These are phyloP conservation scores for Crucihimalaya himalaica DNA, from an alignment of 345 rosid species.

Conservation along the genomic window DNA sequence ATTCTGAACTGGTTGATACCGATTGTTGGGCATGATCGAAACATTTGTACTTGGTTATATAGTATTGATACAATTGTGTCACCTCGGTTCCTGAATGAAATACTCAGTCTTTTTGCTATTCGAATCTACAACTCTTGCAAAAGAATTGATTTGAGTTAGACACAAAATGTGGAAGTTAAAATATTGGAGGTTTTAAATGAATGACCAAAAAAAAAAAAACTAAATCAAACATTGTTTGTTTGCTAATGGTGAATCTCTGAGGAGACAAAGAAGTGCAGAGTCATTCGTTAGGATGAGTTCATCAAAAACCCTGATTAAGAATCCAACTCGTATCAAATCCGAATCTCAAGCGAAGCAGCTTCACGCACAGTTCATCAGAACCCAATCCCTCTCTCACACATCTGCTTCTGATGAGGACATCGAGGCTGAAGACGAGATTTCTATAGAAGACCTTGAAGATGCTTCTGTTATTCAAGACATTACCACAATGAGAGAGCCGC, in stretches of 20 bases:
- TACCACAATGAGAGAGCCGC: too few species aligned
- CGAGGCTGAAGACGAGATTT: too few species aligned
- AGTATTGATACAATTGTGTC: neutral
- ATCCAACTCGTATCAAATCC: constrained; percentile 44
- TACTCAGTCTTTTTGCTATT: neutral
- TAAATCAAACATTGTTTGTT: neutral
- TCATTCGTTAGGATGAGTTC: constrained; percentile 37
- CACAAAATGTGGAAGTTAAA: neutral
- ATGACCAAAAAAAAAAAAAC: neutral
- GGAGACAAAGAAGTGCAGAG: neutral
- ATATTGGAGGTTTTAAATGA: neutral
- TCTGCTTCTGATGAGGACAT: too few species aligned
- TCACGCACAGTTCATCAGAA: constrained; percentile 70
- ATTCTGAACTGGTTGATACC: neutral
- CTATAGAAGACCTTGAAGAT: too few species aligned
- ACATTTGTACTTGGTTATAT: neutral
- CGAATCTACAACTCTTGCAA: neutral
- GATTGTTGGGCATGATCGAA: neutral
- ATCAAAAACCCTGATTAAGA: constrained; percentile 44
- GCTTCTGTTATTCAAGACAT: too few species aligned
- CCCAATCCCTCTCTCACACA: constrained; percentile 42
- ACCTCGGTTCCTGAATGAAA: neutral
- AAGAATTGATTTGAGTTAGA: neutral
- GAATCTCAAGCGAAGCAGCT: constrained; percentile 61
- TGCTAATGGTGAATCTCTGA: neutral